Evolutionary conservation across 352 stramenopile species (phyloP).

Genomic region (Pilasporangium apinafurcum): DNA sequence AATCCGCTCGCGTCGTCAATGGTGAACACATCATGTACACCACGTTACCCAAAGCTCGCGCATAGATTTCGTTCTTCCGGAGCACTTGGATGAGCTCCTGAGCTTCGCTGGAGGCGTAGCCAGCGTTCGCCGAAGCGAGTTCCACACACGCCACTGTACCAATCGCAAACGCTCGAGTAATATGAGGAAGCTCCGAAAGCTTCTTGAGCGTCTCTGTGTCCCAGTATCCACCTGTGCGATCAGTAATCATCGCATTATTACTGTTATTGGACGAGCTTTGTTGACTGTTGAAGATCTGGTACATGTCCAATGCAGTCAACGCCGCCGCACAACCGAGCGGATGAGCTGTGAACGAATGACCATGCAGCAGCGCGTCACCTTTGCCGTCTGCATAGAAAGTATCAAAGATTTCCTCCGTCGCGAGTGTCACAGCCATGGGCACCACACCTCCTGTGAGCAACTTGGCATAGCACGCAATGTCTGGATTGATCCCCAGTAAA

Average conservation of each 20-base stretch:
- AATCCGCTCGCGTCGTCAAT: constrained; percentile 57
- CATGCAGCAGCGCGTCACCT: constrained; percentile 84
- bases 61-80: constrained; percentile 64
- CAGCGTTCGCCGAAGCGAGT: constrained; percentile 40
- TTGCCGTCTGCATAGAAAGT: constrained; percentile 88
- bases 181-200: constrained; percentile 41
- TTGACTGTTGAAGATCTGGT: constrained; percentile 67
- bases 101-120: constrained; percentile 64
- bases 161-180: constrained; percentile 66
- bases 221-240: constrained; percentile 52
- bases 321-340: constrained; percentile 86
- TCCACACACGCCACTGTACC: constrained; percentile 78
- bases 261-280: constrained; percentile 7
- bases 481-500: constrained; percentile 78
- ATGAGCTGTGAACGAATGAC: constrained; percentile 91
- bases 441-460: constrained; percentile 87
- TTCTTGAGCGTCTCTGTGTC: constrained; percentile 28
- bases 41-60: constrained; percentile 74
- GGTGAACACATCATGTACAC: constrained; percentile 86
- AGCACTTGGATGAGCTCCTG: constrained; percentile 56
- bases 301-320: constrained; percentile 86
- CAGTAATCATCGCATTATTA: constrained; percentile 4
- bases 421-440: constrained; percentile 81
- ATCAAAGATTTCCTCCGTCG: constrained; percentile 84
- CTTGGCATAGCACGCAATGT: constrained; percentile 91